Evolutionary conservation across 2,329 filamentous ascomycete species (phyloP), one percentile per base, ranked within the genome.

Genomic region (Nemania sp.): DNA sequence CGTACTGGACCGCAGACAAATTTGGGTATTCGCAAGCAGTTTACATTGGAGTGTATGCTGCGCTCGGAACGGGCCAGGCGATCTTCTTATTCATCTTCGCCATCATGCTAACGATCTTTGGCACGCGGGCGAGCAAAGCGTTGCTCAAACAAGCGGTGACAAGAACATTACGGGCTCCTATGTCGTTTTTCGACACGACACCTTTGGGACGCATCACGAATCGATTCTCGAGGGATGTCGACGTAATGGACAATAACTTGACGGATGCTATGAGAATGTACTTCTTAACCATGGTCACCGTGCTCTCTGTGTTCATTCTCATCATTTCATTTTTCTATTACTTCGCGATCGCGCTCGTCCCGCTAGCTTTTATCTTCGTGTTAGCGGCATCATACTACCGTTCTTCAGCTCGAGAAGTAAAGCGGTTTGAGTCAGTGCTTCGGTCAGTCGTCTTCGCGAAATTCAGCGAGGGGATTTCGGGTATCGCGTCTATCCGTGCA

Each of bases 251-350:
- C 74, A 96, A 96, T 70, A 90, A 86, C 53, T 75, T 97, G 37
- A 88, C 88, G 0, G 93, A 97, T 65, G 88, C 90, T 3, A 90
- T 97, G 73, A 85, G 93, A 61, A 96, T 97, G 86, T 97, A 93
- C 75, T 87, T 92, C 64, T 76, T 97, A 64, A 96, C 91, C 1
- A 74, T 96, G 63, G 86, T 83, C 33, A 90, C 88, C 81, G 91
- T 96, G 61, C 76, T 86, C 2, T 86, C 89, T 4, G 89, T 96
- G 30, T 96, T 97, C 68, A 84, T 86, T 36, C 80, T 97, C 61
- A 95, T 96, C 74, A 94, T 97, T 65, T 87, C 90, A n/a, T 97
- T 89, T 75, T 97, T 95, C 75, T 85, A 94, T 74, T 97, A 91
- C 73, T 96, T 96, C 65, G 81, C 78, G 61, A 77, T 83, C 53